Conservation (phyloP, 768 basidiomycete species). For the Russula brevipes region DNA sequence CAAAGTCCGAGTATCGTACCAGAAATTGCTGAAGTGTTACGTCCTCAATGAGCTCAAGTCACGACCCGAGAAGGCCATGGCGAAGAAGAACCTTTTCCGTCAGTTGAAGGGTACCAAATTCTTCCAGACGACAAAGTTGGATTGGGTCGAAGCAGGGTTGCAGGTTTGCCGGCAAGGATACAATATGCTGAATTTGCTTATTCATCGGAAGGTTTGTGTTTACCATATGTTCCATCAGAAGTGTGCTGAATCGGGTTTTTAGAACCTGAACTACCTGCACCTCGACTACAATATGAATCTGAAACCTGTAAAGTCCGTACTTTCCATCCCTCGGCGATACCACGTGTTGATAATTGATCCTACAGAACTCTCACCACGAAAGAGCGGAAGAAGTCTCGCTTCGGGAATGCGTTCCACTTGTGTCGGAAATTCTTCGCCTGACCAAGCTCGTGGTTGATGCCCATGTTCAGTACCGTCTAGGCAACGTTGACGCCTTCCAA, state of each 20-base stretch:
- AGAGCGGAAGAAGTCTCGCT: slow-evolving; percentile 98
- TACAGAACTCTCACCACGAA: slow-evolving; percentile 93
- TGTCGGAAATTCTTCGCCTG: slow-evolving; percentile 97
- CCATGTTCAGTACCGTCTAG: slow-evolving; percentile 96
- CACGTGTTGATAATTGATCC: slow-evolving; percentile 25
- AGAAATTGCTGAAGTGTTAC: slow-evolving; percentile 93
- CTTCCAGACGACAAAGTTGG: slow-evolving; percentile 96
- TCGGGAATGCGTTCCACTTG: slow-evolving; percentile 98
- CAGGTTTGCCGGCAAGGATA: slow-evolving; percentile 99
- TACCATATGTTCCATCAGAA: neutral
- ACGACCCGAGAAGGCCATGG: slow-evolving; percentile 91
- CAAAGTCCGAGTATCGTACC: slow-evolving; percentile 98
- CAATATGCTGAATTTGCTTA: slow-evolving; percentile 98
- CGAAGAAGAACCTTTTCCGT: slow-evolving; percentile 95
- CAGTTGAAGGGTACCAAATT: slow-evolving; percentile 98
- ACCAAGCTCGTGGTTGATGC: slow-evolving; percentile 99
- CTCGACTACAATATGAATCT: slow-evolving; percentile 98
- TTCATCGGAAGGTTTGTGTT: slow-evolving; percentile 83
- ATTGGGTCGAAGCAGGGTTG: slow-evolving; percentile 98
- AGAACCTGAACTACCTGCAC: slow-evolving; percentile 92
- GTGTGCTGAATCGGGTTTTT: slow-evolving; percentile 10
- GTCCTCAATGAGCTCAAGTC: slow-evolving; percentile 92
- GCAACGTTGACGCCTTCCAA: slow-evolving; percentile 98
- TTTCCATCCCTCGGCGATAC: neutral
- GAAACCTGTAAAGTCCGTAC: slow-evolving; percentile 80